A percentile compares a stretch with the other conserved stretches of the same genome.
Conservation (phyloP, 768 basidiomycete species). For the Royoungia palumana region DNA sequence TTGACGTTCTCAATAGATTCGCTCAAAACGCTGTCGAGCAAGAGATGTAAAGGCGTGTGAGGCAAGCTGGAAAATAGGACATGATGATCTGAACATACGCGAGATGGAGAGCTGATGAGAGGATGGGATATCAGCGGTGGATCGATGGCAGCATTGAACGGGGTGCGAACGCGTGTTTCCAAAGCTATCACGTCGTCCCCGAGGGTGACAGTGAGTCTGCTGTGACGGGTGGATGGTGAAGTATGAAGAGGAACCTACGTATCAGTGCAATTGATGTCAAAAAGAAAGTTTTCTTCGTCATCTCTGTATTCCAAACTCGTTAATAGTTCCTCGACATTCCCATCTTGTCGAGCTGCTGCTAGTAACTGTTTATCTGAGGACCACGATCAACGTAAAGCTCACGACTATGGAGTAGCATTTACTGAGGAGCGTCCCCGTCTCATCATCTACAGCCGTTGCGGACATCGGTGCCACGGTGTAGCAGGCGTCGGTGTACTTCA, state of each 20-base stretch:
- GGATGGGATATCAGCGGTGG: conserved; percentile 9
- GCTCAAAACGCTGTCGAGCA: conserved; percentile 15
- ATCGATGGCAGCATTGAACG: not conserved
- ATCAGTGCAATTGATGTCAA: conserved; percentile 32
- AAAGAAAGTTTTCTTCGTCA: conserved; percentile 19
- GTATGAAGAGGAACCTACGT: conserved; percentile 15
- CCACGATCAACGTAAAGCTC: not conserved
- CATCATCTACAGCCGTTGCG: conserved; percentile 15
- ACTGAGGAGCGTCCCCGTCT: conserved; percentile 20
- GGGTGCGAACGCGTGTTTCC: conserved; percentile 30
- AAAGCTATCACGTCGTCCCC: conserved; percentile 8
- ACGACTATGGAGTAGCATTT: not conserved
- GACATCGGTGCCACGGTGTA: not conserved
- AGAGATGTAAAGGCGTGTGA: not conserved
- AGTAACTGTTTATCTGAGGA: conserved; percentile 25
- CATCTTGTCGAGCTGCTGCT: conserved; percentile 21
- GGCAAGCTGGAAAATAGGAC: not conserved
- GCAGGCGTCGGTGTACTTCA: not conserved
- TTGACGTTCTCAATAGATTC: conserved; percentile 19
- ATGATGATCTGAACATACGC: conserved; percentile 20
- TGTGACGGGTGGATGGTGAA: not conserved
- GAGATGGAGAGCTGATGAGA: conserved; percentile 27
- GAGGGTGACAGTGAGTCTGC: not conserved
- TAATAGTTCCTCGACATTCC: conserved; percentile 27
- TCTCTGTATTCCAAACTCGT: conserved; percentile 20